Evolutionary conservation across 306 rosid species (phyloP), one percentile per base, ranked within the genome.

Genomic region (Lathyrus sativus): DNA sequence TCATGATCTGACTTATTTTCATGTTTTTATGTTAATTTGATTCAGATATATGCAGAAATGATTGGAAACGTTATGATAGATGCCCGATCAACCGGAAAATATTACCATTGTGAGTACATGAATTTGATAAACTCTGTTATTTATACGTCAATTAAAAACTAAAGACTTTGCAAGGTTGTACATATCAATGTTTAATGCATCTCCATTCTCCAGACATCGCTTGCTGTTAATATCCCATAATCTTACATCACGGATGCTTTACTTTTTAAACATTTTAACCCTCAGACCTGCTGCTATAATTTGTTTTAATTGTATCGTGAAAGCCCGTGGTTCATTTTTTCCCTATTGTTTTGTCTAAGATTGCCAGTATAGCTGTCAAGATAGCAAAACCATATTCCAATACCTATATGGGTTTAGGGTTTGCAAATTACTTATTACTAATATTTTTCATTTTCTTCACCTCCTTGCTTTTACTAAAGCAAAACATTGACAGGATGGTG

Each of bases 11-110:
- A 67, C 45, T 11, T 31, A 43, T 58, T 55, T 62, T 66, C 42
- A 33, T 37, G 3, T 71, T 38, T 41, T 45, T 31, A 26, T 75
- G 57, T 72, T 69, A 64, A 60, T 54, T 31, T 49, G 57, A 61
- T 79, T 76, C 90, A 93, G 99, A 90, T 93, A 81, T 93, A 93
- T 64, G 78, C 99, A n/a, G 99, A 93, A 87, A 90, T 90, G 99
- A 93, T 93, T 76, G 99, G 99, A 74, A 93, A 93, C 84, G 96
- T 93, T 78, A 93, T 93, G 97, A 77, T 84, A 22, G 99, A 93
- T 87, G 99, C 99, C 19, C 88, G 96, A 53, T 93, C 99, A 72
- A 93, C 97, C 15, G 99, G 99, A 82, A 93, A 93, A 82, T 90
- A 93, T 81, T 93, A 93, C 77, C 99, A 93, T 64, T 93, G 97